phyloP scores from a whole-genome alignment of 768 basidiomycete species.

The Coprinellus aureogranulatus region DNA sequence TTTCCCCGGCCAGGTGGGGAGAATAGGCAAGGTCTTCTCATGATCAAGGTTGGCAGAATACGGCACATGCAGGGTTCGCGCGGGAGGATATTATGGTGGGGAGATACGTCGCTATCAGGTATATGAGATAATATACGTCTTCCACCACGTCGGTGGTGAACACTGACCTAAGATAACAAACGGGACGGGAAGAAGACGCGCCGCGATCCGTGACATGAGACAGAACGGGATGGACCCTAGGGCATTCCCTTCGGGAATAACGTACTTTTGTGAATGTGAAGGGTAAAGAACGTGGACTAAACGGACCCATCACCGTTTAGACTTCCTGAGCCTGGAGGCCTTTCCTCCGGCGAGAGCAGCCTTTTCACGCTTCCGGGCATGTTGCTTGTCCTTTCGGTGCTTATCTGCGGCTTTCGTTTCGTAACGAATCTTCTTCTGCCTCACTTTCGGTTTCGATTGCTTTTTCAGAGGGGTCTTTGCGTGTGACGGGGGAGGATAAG shows the following conservation, averaged over 20 bases:
- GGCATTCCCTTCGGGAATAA: not conserved
- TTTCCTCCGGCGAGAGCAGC: conserved; percentile 12
- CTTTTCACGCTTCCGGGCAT: conserved; percentile 16
- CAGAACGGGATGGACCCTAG: not conserved
- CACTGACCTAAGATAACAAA: not conserved
- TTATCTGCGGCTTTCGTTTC: conserved; percentile 15
- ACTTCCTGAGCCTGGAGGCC: conserved; percentile 8
- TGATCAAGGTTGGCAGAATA: not conserved
- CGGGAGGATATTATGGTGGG: not conserved
- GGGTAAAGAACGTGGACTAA: not conserved
- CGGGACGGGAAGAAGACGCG: not conserved
- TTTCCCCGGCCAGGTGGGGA: not conserved
- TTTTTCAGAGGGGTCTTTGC: not conserved
- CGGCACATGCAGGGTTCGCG: not conserved
- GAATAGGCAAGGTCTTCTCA: not conserved
- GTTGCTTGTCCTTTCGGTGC: conserved; percentile 16
- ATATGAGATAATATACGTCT: not conserved
- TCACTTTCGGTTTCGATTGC: conserved; percentile 13
- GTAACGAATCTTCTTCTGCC: conserved; percentile 15
- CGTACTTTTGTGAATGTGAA: not conserved
- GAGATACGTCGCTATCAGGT: not conserved
- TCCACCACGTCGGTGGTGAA: not conserved
- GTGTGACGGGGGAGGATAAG: conserved; percentile 1
- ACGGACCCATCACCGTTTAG: conserved; percentile 8
- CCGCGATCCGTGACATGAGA: not conserved